These are phyloP conservation scores for Komagataella mondaviorum DNA, from an alignment of 805 yeast genomes.

Conservation along the genomic window DNA sequence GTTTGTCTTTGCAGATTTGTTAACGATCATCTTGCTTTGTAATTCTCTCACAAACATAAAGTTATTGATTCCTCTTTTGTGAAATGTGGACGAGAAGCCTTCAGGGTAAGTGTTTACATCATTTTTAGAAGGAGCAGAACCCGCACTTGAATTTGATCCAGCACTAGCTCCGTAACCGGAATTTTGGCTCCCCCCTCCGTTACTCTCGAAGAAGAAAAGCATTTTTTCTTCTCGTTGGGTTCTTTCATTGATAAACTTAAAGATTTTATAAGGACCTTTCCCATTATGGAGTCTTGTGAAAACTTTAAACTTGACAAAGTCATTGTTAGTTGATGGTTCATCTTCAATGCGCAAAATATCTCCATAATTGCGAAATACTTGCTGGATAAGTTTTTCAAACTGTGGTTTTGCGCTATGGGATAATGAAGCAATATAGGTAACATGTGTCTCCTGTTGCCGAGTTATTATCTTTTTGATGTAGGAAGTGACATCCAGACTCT, in stretches of 20 bases:
- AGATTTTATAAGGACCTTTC: slow-evolving; percentile 14
- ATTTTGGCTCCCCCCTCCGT: background rate
- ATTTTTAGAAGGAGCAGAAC: slow-evolving; percentile 1
- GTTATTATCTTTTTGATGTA: slow-evolving; percentile 14
- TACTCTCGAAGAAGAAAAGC: slow-evolving; percentile 16
- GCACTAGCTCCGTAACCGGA: background rate
- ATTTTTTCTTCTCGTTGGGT: slow-evolving; percentile 17
- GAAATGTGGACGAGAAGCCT: slow-evolving; percentile 36
- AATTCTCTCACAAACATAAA: slow-evolving; percentile 38
- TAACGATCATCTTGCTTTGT: slow-evolving; percentile 29
- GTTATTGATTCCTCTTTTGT: slow-evolving; percentile 30
- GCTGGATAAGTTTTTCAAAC: slow-evolving; percentile 10
- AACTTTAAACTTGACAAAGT: slow-evolving; percentile 14
- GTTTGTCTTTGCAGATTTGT: slow-evolving; percentile 15
- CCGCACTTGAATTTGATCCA: background rate
- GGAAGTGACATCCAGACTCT: slow-evolving; percentile 1
- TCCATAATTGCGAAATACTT: slow-evolving; percentile 13
- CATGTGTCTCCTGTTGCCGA: slow-evolving; percentile 12
- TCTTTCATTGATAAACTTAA: slow-evolving; percentile 13
- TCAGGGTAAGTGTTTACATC: slow-evolving; percentile 26
- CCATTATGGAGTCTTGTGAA: slow-evolving; percentile 10
- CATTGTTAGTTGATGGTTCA: slow-evolving; percentile 10
- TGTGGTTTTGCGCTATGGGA: slow-evolving; percentile 13
- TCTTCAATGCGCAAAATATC: slow-evolving; percentile 7
- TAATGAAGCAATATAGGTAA: slow-evolving; percentile 14